Conservation (phyloP, 1,284 basidiomycete genomes). For the Cystobasidium slooffiae region DNA sequence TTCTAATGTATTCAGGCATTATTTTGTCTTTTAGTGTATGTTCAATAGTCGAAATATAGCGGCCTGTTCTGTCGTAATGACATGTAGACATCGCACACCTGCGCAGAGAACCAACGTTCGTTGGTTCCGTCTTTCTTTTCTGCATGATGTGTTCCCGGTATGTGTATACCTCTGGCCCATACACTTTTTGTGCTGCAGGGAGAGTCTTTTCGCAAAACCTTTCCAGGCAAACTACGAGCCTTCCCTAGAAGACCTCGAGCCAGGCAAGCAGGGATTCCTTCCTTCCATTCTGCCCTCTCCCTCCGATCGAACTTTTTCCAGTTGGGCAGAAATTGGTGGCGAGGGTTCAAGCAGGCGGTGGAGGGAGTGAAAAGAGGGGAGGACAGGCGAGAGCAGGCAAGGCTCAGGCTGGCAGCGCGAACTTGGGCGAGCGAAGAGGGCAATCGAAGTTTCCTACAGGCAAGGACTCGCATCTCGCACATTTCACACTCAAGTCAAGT, state of each 20-base stretch:
- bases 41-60: too few relatives aligned
- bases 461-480: too few relatives aligned
- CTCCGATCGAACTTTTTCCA: slow-evolving; percentile 2
- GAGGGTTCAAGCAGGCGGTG: background rate
- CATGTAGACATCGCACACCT: too few relatives aligned
- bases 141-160: too few relatives aligned
- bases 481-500: too few relatives aligned
- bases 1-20: too few relatives aligned
- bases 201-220: too few relatives aligned
- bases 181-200: too few relatives aligned
- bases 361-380: background rate
- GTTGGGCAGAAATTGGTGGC: slow-evolving; percentile 12
- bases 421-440: background rate
- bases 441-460: background rate
- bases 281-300: background rate
- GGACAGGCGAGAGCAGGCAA: background rate
- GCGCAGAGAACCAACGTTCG: too few relatives aligned
- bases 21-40: too few relatives aligned
- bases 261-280: background rate
- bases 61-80: too few relatives aligned
- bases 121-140: background rate
- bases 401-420: background rate
- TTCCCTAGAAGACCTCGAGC: background rate
- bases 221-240: background rate
- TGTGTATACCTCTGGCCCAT: too few relatives aligned